Evolutionary conservation across 2,329 filamentous ascomycete genomes (phyloP).

Genomic region (Xylariaceae sp.): DNA sequence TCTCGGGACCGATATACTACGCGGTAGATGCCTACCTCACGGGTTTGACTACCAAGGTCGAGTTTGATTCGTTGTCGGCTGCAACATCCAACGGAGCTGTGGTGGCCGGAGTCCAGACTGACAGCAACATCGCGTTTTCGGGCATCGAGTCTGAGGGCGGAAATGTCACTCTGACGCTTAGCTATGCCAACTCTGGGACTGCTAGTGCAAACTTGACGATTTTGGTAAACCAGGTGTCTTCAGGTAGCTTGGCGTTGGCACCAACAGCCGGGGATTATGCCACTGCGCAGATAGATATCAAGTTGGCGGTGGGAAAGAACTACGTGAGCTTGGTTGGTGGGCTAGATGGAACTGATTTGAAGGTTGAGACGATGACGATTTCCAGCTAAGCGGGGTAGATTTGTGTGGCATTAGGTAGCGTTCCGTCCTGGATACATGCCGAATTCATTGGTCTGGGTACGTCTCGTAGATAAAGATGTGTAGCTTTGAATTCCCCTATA

Average conservation of each 20-base stretch:
- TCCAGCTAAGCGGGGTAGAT: too few species aligned
- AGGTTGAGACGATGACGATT: conserved; percentile 24
- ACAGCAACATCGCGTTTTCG: conserved; percentile 30
- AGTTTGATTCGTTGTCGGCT: conserved; percentile 22
- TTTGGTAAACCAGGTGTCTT: conserved; percentile 26
- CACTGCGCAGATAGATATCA: conserved; percentile 10
- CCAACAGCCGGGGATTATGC: conserved; percentile 21
- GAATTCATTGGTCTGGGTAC: too few species aligned
- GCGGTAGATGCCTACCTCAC: conserved; percentile 31
- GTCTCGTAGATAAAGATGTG: too few species aligned
- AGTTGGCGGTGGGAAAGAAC: conserved; percentile 28
- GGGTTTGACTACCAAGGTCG: conserved; percentile 22
- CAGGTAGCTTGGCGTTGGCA: conserved; percentile 13
- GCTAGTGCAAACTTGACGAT: conserved; percentile 16
- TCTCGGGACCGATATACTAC: conserved; percentile 21
- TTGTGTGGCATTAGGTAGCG: neutral
- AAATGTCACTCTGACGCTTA: conserved; percentile 14
- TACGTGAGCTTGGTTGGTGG: conserved; percentile 26
- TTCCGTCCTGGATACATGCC: too few species aligned
- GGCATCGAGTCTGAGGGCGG: conserved; percentile 24
- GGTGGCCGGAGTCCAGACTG: conserved; percentile 21
- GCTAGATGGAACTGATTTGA: conserved; percentile 19
- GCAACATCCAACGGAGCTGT: conserved; percentile 27
- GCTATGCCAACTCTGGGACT: conserved; percentile 24
- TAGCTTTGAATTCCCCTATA: too few species aligned